phyloP scores from a whole-genome alignment of 2,329 filamentous ascomycete species.

The Tolypocladium sp. region DNA sequence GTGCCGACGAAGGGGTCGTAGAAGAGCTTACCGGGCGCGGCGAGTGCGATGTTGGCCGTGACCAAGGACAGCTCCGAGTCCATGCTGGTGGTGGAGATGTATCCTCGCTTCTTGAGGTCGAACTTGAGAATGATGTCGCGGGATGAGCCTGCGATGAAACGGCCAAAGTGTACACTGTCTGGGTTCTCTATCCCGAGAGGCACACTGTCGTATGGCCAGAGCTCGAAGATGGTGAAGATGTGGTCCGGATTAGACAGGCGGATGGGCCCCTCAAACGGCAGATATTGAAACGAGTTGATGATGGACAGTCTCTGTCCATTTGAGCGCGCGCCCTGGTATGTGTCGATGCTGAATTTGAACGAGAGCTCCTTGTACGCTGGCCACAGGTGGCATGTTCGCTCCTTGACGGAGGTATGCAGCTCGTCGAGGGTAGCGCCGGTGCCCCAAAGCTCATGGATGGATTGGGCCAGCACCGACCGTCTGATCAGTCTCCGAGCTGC shows the following conservation, averaged over 20 bases:
- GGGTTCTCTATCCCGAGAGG: slow-evolving; percentile 42
- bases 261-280: slow-evolving; percentile 72
- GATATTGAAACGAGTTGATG: slow-evolving; percentile 73
- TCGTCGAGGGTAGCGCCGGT: slow-evolving; percentile 54
- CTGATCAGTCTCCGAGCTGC: slow-evolving; percentile 59
- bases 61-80: slow-evolving; percentile 87
- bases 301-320: slow-evolving; percentile 56
- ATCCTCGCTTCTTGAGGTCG: slow-evolving; percentile 85
- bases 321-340: slow-evolving; percentile 66
- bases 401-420: slow-evolving; percentile 57
- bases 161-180: slow-evolving; percentile 58
- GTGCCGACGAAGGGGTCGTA: slow-evolving; percentile 96
- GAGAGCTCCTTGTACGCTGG: slow-evolving; percentile 50
- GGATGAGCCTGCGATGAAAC: slow-evolving; percentile 57
- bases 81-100: slow-evolving; percentile 97
- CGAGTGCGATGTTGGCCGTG: slow-evolving; percentile 83
- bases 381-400: slow-evolving; percentile 57
- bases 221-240: slow-evolving; percentile 73
- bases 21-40: slow-evolving; percentile 73
- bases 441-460: slow-evolving; percentile 87
- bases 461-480: slow-evolving; percentile 73
- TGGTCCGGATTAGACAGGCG: slow-evolving; percentile 64
- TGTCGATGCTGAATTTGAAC: slow-evolving; percentile 80
- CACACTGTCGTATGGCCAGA: slow-evolving; percentile 55
- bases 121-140: slow-evolving; percentile 63